Conservation (phyloP, 2,329 filamentous ascomycete species). For the Beauveria scarabaeidicola region DNA sequence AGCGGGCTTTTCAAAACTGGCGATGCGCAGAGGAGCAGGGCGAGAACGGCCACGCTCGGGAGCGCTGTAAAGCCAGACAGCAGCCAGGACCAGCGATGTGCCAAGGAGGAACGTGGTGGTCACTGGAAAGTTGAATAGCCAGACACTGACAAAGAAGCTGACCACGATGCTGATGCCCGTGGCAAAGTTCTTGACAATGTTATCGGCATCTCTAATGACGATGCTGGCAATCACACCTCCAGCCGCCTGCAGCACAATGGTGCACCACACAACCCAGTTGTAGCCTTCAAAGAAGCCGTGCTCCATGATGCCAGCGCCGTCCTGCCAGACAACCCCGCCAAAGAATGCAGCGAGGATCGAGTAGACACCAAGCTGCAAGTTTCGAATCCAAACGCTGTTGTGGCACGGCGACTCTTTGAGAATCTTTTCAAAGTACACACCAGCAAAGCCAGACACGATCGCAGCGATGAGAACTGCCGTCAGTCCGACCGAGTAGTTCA, state of each 20-base stretch:
- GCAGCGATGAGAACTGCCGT: slow-evolving; percentile 71
- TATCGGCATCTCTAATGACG: slow-evolving; percentile 39
- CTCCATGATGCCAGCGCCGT: slow-evolving; percentile 73
- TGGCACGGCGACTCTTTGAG: slow-evolving; percentile 72
- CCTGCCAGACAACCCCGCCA: slow-evolving; percentile 76
- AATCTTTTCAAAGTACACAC: slow-evolving; percentile 85
- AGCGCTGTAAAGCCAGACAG: slow-evolving; percentile 78
- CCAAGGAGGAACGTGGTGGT: slow-evolving; percentile 72
- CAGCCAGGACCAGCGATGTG: slow-evolving; percentile 66
- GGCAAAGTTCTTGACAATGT: slow-evolving; percentile 89
- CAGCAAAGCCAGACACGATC: slow-evolving; percentile 72
- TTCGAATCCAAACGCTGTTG: slow-evolving; percentile 84
- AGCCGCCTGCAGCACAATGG: slow-evolving; percentile 71
- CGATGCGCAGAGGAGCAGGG: slow-evolving; percentile 59
- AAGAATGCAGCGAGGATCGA: slow-evolving; percentile 84
- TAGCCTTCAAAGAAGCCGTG: slow-evolving; percentile 93
- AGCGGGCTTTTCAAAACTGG: slow-evolving; percentile 67
- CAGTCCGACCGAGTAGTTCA: slow-evolving; percentile 75
- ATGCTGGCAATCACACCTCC: slow-evolving; percentile 67
- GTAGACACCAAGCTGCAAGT: slow-evolving; percentile 91
- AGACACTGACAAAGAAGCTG: slow-evolving; percentile 76
- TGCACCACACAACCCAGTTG: slow-evolving; percentile 82
- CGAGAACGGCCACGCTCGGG: slow-evolving; percentile 48
- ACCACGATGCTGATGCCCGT: slow-evolving; percentile 87
- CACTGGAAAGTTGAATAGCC: slow-evolving; percentile 74